phyloP scores from a whole-genome alignment of 805 yeast species.

The Ogataea saltuana region DNA sequence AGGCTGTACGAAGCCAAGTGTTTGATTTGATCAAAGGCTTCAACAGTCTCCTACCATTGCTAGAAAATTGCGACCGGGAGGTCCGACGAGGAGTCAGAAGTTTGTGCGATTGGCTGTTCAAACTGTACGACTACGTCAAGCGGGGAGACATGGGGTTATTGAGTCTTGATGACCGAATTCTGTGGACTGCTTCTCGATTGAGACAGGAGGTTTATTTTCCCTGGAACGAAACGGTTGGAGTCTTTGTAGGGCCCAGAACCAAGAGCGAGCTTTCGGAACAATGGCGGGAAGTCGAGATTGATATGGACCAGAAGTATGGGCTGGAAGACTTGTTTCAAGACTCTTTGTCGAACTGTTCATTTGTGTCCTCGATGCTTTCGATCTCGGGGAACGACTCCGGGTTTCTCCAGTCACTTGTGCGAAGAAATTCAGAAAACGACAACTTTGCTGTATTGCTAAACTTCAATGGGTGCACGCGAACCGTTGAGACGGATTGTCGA shows the following conservation, averaged over 20 bases:
- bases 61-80: neutral
- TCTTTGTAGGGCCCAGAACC: slow-evolving; percentile 12
- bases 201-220: slow-evolving; percentile 6
- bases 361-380: slow-evolving; percentile 67
- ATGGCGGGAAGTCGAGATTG: slow-evolving; percentile 5
- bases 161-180: slow-evolving; percentile 19
- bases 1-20: slow-evolving; percentile 6
- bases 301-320: slow-evolving; percentile 14
- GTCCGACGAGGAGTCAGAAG: slow-evolving; percentile 3
- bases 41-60: slow-evolving; percentile 4
- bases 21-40: slow-evolving; percentile 8
- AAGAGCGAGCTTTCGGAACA: neutral
- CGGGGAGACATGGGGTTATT: slow-evolving; percentile 1
- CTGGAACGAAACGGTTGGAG: slow-evolving; percentile 12
- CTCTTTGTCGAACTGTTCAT: slow-evolving; percentile 66
- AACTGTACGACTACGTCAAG: slow-evolving; percentile 14
- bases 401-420: slow-evolving; percentile 33
- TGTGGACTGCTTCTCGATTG: slow-evolving; percentile 27
- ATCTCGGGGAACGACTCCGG: slow-evolving; percentile 34
- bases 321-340: slow-evolving; percentile 47
- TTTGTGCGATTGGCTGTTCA: slow-evolving; percentile 14
- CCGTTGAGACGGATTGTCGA: slow-evolving; percentile 49
- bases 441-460: slow-evolving; percentile 40
- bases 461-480: slow-evolving; percentile 55
- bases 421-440: slow-evolving; percentile 26